These are phyloP conservation scores for Ganoderma multipileum DNA, from an alignment of 1,284 basidiomycete species.

Conservation along the genomic window DNA sequence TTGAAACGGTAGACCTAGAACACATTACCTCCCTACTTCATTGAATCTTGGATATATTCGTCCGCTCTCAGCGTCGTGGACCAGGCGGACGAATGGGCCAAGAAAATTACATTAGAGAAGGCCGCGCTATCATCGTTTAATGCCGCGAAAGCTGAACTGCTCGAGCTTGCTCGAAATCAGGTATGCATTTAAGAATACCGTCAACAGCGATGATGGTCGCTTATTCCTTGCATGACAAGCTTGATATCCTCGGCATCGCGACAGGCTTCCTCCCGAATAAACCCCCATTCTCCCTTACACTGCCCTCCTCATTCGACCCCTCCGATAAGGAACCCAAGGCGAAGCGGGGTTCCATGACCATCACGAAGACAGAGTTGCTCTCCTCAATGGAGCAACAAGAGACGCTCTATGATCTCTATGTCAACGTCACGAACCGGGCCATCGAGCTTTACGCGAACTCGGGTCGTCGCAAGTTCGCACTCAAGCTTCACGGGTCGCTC, in stretches of 20 bases:
- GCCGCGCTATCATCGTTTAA: slow-evolving; percentile 56
- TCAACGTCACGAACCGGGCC: slow-evolving; percentile 77
- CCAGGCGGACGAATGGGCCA: slow-evolving; percentile 82
- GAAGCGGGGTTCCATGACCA: slow-evolving; percentile 45
- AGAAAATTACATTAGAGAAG: slow-evolving; percentile 51
- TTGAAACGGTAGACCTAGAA: slow-evolving; percentile 47
- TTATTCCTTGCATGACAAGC: slow-evolving; percentile 53
- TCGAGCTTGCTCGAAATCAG: slow-evolving; percentile 84
- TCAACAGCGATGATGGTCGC: neutral
- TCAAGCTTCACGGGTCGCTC: slow-evolving; percentile 84
- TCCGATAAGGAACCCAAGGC: slow-evolving; percentile 18
- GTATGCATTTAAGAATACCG: slow-evolving; percentile 45
- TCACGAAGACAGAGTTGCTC: slow-evolving; percentile 73
- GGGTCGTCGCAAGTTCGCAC: slow-evolving; percentile 82
- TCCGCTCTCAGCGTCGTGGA: slow-evolving; percentile 89
- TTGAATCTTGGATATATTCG: slow-evolving; percentile 95
- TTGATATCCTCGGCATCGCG: slow-evolving; percentile 83
- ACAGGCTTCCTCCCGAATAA: slow-evolving; percentile 73
- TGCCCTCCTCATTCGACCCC: slow-evolving; percentile 30
- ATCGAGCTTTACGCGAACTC: slow-evolving; percentile 85
- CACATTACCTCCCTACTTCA: slow-evolving; percentile 79
- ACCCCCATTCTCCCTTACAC: slow-evolving; percentile 73
- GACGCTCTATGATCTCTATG: slow-evolving; percentile 79
- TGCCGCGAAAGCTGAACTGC: slow-evolving; percentile 81
- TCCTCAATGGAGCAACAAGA: slow-evolving; percentile 64